Base-by-base conservation (phyloP, 148 eudicot species). In the Chenopodium album region DNA sequence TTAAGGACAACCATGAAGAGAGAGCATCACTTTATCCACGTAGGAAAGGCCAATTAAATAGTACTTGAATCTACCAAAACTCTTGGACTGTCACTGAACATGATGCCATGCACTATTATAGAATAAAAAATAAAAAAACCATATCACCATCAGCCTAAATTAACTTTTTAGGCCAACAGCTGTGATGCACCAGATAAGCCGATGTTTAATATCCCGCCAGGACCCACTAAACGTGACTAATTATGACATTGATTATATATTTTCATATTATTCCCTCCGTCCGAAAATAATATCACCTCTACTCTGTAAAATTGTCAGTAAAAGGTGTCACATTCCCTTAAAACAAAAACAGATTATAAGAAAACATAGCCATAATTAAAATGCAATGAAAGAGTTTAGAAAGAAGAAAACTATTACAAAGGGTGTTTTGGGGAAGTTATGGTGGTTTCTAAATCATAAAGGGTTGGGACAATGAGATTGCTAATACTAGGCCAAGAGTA, bases 31-130 rank as follows among this genome's bases (percentile, higher is more conserved):
- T 78, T 75, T 46, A 72, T 83, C 85, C 78, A 78, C 73, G 73
- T 83, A 31, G 79, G 83, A 83, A 47, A 78, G 71, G 77, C 73
- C 52, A 78, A 62, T 77, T 44, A 75, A 72, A 11, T 72, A 78
- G 37, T 62, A 34, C 63, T n/a, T 59, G 69, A 34, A 54, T 76
- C 78, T 50, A 78, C 81, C 85, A 78, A 83, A 82, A 71, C 52
- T 60, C 29, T 83, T 62, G 73, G 66, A 83, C 78, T 65, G 20
- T 73, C 64, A 63, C 34, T 76, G 26, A 78, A 48, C 2, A 78
- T 32, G 41, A 64, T 64, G 64, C 28, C 85, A 78, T 78, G 81
- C 73, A 72, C 22, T 22, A 22, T 20, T 72, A 75, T 70, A 31
- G 2, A 31, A 31, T 31, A 31, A 54, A 37, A 41, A 69, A 34